These are phyloP conservation scores for Diatrype stigma DNA, from an alignment of 2,329 filamentous ascomycete genomes.

Conservation along the genomic window DNA sequence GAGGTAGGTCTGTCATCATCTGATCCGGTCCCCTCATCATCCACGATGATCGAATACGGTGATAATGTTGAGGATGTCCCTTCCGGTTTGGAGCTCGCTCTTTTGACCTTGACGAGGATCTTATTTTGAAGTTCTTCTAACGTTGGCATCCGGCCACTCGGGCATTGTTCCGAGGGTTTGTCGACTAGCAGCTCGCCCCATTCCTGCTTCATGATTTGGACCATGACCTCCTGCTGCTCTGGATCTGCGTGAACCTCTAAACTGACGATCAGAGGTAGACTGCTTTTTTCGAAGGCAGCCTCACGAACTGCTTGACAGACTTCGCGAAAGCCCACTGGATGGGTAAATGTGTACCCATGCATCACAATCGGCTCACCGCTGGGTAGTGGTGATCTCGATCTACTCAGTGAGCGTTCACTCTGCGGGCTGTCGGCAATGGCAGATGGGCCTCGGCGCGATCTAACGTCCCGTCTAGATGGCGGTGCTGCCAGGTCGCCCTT, in stretches of 20 bases:
- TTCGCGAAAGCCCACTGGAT: constrained; percentile 79
- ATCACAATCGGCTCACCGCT: constrained; percentile 72
- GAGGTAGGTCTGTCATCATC: constrained; percentile 37
- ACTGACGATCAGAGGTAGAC: constrained; percentile 84
- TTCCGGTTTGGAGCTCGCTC: constrained; percentile 30
- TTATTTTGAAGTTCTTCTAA: constrained; percentile 71
- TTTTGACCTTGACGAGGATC: constrained; percentile 81
- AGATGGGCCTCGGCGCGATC: constrained; percentile 8
- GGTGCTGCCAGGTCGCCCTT: constrained; percentile 16
- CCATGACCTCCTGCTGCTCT: constrained; percentile 87
- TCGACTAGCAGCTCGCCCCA: constrained; percentile 76
- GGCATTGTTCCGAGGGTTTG: constrained; percentile 43
- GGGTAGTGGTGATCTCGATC: constrained; percentile 26
- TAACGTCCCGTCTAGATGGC: constrained; percentile 12
- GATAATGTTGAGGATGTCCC: constrained; percentile 30
- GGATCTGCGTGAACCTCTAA: constrained; percentile 82
- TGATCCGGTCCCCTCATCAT: constrained; percentile 38
- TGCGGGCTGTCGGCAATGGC: constrained; percentile 9
- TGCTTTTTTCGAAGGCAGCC: constrained; percentile 69
- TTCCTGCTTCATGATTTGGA: constrained; percentile 85
- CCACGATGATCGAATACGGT: constrained; percentile 17
- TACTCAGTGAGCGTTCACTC: constrained; percentile 11
- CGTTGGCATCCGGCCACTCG: constrained; percentile 57
- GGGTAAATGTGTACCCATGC: constrained; percentile 79
- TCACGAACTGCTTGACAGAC: constrained; percentile 79